phyloP scores from a whole-genome alignment of 2,329 filamentous ascomycete genomes.

The Huntiella omanensis region DNA sequence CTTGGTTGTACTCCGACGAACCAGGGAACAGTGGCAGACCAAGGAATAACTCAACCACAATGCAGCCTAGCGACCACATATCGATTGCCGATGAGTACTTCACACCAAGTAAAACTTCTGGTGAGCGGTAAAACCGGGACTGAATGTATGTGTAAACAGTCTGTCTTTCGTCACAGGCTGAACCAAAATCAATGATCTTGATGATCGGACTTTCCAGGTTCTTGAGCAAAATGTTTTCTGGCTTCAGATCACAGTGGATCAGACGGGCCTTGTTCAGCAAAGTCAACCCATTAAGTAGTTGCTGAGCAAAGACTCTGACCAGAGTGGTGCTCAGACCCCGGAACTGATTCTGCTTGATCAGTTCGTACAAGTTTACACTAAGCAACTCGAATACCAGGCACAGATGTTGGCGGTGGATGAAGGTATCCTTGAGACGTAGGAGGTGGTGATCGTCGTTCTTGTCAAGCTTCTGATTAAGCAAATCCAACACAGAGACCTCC shows the following conservation, averaged over 20 bases:
- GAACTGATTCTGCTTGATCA: slow-evolving; percentile 99
- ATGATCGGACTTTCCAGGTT: slow-evolving; percentile 98
- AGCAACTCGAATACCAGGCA: slow-evolving; percentile 92
- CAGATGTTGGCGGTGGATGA: slow-evolving; percentile 92
- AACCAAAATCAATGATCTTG: slow-evolving; percentile 99
- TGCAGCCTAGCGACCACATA: slow-evolving; percentile 98
- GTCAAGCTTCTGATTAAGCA: slow-evolving; percentile 96
- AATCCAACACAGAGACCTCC: slow-evolving; percentile 92
- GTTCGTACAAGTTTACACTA: slow-evolving; percentile 92
- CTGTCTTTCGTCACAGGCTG: slow-evolving; percentile 91
- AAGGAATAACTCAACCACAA: slow-evolving; percentile 92
- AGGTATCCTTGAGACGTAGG: slow-evolving; percentile 85
- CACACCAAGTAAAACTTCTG: slow-evolving; percentile 83
- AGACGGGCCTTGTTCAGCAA: slow-evolving; percentile 88
- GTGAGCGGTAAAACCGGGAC: slow-evolving; percentile 92
- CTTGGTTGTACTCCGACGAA: slow-evolving; percentile 97
- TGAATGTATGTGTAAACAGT: slow-evolving; percentile 99
- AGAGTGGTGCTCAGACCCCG: slow-evolving; percentile 89
- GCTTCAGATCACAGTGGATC: slow-evolving; percentile 96
- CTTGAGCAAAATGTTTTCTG: slow-evolving; percentile 92
- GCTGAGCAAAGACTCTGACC: slow-evolving; percentile 92
- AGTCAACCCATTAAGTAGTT: slow-evolving; percentile 79
- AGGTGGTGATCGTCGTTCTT: slow-evolving; percentile 98
- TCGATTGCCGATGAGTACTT: slow-evolving; percentile 98
- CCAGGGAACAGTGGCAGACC: slow-evolving; percentile 82